A percentile compares a stretch with the other conserved stretches of the same genome.
Conservation (phyloP, 2,329 filamentous ascomycete species). For the Colletotrichum salicis region DNA sequence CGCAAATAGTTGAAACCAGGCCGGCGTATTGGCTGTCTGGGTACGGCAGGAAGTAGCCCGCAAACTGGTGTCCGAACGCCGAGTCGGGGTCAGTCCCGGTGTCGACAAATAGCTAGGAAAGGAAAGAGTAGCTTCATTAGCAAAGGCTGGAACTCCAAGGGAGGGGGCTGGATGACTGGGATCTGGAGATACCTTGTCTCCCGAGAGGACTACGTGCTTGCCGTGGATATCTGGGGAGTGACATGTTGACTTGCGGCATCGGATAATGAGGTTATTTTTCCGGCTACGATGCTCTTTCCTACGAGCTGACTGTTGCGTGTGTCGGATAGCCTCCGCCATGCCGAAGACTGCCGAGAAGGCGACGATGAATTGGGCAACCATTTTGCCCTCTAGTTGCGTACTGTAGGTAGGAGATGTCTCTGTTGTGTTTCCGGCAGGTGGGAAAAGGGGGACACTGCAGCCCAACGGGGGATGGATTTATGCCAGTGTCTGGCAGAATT, state of each 20-base stretch:
- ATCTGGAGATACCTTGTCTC: background rate
- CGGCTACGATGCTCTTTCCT: background rate
- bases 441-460: background rate
- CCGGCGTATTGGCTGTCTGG: conserved; percentile 60
- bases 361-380: background rate
- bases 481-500: background rate
- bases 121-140: background rate
- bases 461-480: background rate
- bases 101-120: background rate
- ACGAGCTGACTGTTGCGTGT: background rate
- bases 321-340: background rate
- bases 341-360: background rate
- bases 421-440: background rate
- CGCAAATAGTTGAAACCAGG: conserved; percentile 59
- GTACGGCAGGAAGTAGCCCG: conserved; percentile 68
- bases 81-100: conserved; percentile 36
- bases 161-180: background rate
- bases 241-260: background rate
- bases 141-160: background rate
- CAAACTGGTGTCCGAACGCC: conserved; percentile 60
- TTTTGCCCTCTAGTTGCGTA: background rate
- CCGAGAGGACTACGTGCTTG: background rate
- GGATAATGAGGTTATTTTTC: background rate
- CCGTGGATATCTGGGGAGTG: background rate
- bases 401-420: background rate